A percentile compares a stretch with the other conserved stretches of the same genome.
These are phyloP conservation scores for Sclerotinia nivalis DNA, from an alignment of 2,329 filamentous ascomycete species.

Conservation along the genomic window DNA sequence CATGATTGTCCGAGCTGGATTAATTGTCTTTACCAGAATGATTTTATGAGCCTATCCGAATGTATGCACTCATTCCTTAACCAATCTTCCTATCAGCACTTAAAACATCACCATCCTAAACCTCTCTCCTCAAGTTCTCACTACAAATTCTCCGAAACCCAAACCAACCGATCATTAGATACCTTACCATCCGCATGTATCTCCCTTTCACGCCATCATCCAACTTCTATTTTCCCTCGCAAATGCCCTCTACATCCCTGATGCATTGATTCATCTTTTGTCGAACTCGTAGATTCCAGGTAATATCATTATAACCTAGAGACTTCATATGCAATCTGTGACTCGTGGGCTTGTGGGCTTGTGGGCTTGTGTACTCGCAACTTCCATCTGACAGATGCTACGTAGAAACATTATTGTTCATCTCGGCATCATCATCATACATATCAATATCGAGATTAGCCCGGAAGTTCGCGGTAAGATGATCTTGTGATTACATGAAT, in stretches of 20 bases:
- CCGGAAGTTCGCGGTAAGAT: background rate
- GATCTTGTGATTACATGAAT: background rate
- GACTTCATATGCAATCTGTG: background rate
- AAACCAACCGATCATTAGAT: background rate
- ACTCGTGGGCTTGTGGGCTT: background rate
- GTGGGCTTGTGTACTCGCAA: background rate
- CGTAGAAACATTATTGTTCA: background rate
- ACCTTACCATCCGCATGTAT: background rate
- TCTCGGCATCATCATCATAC: too few relatives aligned
- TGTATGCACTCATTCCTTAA: background rate
- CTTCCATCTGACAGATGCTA: background rate
- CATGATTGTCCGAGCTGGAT: background rate
- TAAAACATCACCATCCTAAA: background rate
- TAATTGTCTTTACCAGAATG: background rate
- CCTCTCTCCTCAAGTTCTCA: background rate
- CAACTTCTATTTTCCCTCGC: background rate
- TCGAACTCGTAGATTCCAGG: too few relatives aligned
- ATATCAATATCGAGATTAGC: background rate
- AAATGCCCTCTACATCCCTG: rapidly evolving
- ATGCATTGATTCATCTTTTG: rapidly evolving
- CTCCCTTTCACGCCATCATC: background rate
- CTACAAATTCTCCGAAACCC: background rate
- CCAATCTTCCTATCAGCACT: background rate
- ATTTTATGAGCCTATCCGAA: background rate
- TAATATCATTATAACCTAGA: background rate